A percentile compares a stretch with the other conserved stretches of the same genome.
phyloP scores from a whole-genome alignment of 2,329 filamentous ascomycete species.

The Mollisiaceae sp. region DNA sequence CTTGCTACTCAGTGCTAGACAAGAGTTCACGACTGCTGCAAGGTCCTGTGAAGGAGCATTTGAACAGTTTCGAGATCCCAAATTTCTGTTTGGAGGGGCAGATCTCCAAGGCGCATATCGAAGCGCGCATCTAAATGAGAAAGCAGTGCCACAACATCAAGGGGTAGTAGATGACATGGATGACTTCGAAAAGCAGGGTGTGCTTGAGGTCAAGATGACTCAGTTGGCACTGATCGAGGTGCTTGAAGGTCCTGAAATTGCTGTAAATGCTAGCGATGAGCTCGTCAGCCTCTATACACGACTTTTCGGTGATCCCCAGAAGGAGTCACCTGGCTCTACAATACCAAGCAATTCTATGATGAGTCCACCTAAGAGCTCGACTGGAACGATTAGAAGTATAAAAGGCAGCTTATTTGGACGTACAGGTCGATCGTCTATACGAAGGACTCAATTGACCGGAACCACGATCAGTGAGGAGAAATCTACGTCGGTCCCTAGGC shows the following conservation, averaged over 20 bases:
- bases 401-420: conserved; percentile 80
- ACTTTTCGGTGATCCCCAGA: conserved; percentile 72
- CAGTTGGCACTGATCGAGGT: conserved; percentile 85
- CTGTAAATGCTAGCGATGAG: conserved; percentile 88
- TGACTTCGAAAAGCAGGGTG: conserved; percentile 79
- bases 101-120: conserved; percentile 56
- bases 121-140: conserved; percentile 69
- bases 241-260: conserved; percentile 80
- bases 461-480: conserved; percentile 40
- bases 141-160: conserved; percentile 37
- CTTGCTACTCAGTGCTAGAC: conserved; percentile 81
- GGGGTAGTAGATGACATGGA: conserved; percentile 81
- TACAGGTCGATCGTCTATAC: conserved; percentile 47
- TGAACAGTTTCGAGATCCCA: conserved; percentile 80
- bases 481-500: conserved; percentile 41
- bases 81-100: conserved; percentile 70
- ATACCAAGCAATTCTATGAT: conserved; percentile 45
- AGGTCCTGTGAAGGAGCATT: conserved; percentile 89
- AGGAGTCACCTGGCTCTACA: conserved; percentile 37
- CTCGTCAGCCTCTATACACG: conserved; percentile 80
- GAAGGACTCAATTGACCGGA: conserved; percentile 49
- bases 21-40: conserved; percentile 81
- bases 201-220: conserved; percentile 96
- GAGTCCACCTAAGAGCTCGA: conserved; percentile 69
- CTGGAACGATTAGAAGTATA: conserved; percentile 72